Base-by-base conservation (phyloP, 176 grass and related monocot genomes). In the Metroxylon sagu region DNA sequence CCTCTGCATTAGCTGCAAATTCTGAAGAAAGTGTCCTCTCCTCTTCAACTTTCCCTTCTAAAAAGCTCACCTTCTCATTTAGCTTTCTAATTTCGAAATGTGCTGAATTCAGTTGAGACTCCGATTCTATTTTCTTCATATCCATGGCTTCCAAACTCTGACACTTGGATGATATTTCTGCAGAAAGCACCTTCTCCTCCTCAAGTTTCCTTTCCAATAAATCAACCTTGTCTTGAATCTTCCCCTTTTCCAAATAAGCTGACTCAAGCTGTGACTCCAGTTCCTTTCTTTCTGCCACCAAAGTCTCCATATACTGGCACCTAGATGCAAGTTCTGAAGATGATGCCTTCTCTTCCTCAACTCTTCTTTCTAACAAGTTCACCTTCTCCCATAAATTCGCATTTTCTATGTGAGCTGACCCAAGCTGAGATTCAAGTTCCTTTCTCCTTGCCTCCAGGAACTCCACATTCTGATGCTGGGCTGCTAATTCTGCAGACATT, bases 341-440 rank as follows among this genome's bases (percentile, higher is more conserved):
- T 12, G 75, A 72, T n/a, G 31, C 78, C 68, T 75, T 88, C 75
- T 96, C 87, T 50, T 80, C 71, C 71, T 83, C 80, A 49, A 88
- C 25, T 25, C 74, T 80, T 59, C 49, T 76, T 77, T 89, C 87
- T 50, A 93, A 25, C 30, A 71, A 26, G 49, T 26, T 59, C 56
- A 81, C 57, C 67, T 61, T 83, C 1, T 76, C 85, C 35, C 74
- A 66, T 25, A 81, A 57, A 64, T 81, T 80, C 59, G 50, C 65
- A 68, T 57, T 64, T 57, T 89, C 79, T 18, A 63, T 62, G 4
- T 65, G 48, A 26, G 86, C 59, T 26, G 71, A 62, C 56, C 88
- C 69, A 14, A 98, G 51, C 62, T 85, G 70, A 67, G 55, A 19
- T 25, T 62, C 58, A 26, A 80, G 52, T 39, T 86, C 64, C 31